A percentile compares a stretch with the other conserved stretches of the same genome.
phyloP scores from a whole-genome alignment of 331 rosid species.

The Rhamnella rubrinervis region DNA sequence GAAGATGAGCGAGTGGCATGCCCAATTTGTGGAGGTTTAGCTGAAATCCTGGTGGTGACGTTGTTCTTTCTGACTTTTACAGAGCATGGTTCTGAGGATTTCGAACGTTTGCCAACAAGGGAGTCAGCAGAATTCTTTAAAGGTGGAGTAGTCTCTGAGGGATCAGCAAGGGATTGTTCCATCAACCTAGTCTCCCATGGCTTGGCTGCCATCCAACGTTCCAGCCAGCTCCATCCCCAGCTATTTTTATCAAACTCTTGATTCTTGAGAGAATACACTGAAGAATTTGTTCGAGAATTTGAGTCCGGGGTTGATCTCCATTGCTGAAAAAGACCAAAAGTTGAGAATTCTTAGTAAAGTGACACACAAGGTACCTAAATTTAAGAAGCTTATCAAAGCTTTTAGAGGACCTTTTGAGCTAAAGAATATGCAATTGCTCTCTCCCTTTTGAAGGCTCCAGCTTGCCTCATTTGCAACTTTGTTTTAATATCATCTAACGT shows the following conservation, averaged over 20 bases:
- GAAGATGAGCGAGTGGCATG: constrained; percentile 81
- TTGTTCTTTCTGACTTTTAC: constrained; percentile 82
- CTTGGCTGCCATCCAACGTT: constrained; percentile 99
- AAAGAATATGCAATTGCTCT: constrained; percentile 90
- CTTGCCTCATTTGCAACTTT: constrained; percentile 84
- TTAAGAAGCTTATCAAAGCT: neutral
- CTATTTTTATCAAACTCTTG: constrained; percentile 58
- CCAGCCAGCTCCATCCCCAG: constrained; percentile 98
- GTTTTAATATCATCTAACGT: constrained; percentile 73
- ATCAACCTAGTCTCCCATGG: constrained; percentile 96
- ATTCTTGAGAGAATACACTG: constrained; percentile 44
- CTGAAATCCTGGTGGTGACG: constrained; percentile 78
- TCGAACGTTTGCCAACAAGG: constrained; percentile 36
- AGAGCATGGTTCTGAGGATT: constrained; percentile 45
- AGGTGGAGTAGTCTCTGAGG: constrained; percentile 59
- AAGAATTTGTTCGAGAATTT: constrained; percentile 32
- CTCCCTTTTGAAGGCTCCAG: constrained; percentile 93
- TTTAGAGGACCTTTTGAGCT: constrained; percentile 70
- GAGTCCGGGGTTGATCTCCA: constrained; percentile 56
- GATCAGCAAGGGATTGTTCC: constrained; percentile 66
- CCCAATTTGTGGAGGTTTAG: constrained; percentile 64
- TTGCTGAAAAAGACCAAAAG: constrained; percentile 47
- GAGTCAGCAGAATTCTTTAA: constrained; percentile 56
- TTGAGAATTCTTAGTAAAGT: constrained; percentile 4
- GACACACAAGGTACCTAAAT: neutral